Evolutionary conservation across 371 early-diverging fungal species (phyloP).

Genomic region (Apophysomyces elegans): DNA sequence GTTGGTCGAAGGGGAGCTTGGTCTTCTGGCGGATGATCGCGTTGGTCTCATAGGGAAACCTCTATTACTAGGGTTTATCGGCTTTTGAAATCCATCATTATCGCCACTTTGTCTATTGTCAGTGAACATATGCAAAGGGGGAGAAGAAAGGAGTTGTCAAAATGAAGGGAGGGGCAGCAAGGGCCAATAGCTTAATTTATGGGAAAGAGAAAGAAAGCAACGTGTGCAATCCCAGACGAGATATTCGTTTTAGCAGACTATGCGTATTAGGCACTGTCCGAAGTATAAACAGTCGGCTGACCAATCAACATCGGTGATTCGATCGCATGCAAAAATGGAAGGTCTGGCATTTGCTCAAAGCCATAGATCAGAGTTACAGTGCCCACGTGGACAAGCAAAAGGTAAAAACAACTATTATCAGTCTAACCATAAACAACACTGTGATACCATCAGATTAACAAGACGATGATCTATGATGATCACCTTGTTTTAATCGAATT

Average conservation of each 20-base stretch:
- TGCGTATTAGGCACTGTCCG: not conserved
- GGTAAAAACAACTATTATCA: not conserved
- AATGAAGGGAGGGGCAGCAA: not conserved
- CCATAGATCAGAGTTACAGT: not conserved
- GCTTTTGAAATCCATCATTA: not conserved
- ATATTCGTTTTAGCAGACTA: not conserved
- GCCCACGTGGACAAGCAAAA: not conserved
- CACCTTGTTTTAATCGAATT: not conserved
- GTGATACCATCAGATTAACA: not conserved
- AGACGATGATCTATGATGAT: not conserved
- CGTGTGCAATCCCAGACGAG: not conserved
- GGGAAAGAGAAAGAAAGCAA: not conserved
- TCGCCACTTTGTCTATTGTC: not conserved
- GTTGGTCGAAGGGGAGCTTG: not conserved
- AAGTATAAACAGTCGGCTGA: not conserved
- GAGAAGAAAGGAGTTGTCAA: not conserved
- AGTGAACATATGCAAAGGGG: not conserved
- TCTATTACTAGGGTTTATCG: not conserved
- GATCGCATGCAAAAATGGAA: constrained; percentile 4
- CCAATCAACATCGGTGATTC: not conserved
- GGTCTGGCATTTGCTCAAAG: not conserved
- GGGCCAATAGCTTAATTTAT: constrained; percentile 3
- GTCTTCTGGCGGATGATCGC: not conserved
- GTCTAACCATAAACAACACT: not conserved
- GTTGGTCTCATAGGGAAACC: not conserved